Evolutionary conservation across 78 protist species (phyloP).

Genomic region (Anaeramoeba ignava): DNA sequence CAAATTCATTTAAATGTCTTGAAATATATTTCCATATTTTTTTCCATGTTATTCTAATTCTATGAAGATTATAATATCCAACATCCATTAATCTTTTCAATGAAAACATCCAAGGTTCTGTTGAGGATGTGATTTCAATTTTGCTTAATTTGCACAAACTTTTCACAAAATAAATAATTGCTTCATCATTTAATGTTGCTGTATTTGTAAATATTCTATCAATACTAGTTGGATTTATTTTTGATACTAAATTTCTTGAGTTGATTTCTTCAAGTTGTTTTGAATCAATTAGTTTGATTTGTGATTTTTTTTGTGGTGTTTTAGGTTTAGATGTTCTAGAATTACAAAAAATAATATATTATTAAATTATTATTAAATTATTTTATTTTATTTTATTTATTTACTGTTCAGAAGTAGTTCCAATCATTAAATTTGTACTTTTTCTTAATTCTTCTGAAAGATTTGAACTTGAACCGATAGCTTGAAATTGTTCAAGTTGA

Average conservation of each 20-base stretch:
- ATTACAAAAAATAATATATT: too few species aligned
- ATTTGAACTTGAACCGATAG: too few species aligned
- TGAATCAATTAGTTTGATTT: background rate
- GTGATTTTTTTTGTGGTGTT: too few species aligned
- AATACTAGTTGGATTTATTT: background rate
- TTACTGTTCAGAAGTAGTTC: too few species aligned
- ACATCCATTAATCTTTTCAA: background rate
- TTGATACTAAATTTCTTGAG: background rate
- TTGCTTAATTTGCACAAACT: background rate
- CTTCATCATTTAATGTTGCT: background rate
- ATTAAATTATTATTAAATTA: too few species aligned
- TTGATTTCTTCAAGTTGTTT: background rate
- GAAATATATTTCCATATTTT: background rate
- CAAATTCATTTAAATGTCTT: background rate
- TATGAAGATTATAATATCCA: background rate
- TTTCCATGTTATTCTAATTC: background rate
- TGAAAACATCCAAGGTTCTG: background rate
- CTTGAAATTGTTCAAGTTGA: background rate
- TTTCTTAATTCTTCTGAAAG: background rate
- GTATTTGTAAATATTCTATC: background rate
- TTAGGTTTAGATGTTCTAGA: too few species aligned
- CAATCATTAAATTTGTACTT: background rate
- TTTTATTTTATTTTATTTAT: too few species aligned
- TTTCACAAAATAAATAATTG: background rate
- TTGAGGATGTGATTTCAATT: background rate